Evolutionary conservation across 2,329 filamentous ascomycete species (phyloP).

Genomic region (Aspergillus hiratsukae): DNA sequence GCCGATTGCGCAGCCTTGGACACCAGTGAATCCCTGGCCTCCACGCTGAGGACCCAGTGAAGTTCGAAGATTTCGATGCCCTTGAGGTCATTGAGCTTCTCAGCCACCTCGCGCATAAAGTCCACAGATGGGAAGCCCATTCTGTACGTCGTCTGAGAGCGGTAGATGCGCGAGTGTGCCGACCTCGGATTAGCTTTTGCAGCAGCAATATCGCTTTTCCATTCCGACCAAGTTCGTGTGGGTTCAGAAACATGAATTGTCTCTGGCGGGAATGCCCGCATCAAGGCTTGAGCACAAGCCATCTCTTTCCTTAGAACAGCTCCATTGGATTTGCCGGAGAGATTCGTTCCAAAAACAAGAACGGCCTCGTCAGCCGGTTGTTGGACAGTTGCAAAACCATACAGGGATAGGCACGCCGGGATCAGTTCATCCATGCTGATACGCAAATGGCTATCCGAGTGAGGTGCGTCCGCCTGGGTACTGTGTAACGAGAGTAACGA

Average conservation of each 20-base stretch:
- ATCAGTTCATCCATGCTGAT: not conserved
- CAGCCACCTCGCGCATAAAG: conserved; percentile 16
- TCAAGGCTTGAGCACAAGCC: not conserved
- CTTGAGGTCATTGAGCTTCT: conserved; percentile 12
- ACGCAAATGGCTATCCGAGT: not conserved
- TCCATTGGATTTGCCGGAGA: not conserved
- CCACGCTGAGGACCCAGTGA: not conserved
- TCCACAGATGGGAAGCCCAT: conserved; percentile 22
- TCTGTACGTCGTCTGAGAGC: conserved; percentile 15
- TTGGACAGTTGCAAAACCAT: not conserved
- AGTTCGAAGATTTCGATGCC: conserved; percentile 16
- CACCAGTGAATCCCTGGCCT: not conserved
- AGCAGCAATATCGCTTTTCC: not conserved
- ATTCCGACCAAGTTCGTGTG: conserved; percentile 4
- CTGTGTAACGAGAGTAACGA: not conserved
- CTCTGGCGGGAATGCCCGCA: not conserved
- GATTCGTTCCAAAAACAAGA: not conserved
- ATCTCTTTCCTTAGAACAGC: not conserved
- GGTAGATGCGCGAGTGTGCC: conserved; percentile 6
- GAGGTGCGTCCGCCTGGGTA: not conserved
- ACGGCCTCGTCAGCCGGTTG: not conserved
- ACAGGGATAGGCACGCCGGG: not conserved
- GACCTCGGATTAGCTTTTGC: not conserved
- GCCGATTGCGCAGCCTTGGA: not conserved
- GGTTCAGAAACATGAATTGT: not conserved